These are phyloP conservation scores for Aspergillus sparsus DNA, from an alignment of 495 filamentous ascomycete genomes.

Conservation along the genomic window DNA sequence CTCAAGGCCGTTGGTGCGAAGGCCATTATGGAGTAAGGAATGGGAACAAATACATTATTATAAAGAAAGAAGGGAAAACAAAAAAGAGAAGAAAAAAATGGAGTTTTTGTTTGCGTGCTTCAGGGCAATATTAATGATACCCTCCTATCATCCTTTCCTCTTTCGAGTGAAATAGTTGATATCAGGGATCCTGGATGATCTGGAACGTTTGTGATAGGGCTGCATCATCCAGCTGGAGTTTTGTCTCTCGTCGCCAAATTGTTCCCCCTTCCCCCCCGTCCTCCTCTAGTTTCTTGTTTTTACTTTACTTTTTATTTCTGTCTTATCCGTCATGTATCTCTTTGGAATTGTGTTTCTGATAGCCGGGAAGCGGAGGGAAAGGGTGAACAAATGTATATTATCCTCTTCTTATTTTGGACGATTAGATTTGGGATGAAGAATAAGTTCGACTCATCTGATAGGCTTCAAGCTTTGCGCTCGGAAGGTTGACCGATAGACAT, in stretches of 20 bases:
- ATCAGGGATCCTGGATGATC: conserved; percentile 6
- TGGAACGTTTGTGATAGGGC: conserved; percentile 20
- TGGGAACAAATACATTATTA: too few species aligned
- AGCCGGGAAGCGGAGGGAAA: conserved; percentile 26
- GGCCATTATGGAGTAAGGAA: conserved; percentile 79
- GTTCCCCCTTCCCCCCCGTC: conserved; percentile 18
- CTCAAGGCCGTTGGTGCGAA: conserved; percentile 90
- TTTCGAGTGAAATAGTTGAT: neutral
- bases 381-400: conserved; percentile 48
- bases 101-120: conserved; percentile 8
- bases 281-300: conserved; percentile 24
- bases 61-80: neutral
- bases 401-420: conserved; percentile 41
- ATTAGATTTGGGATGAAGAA: conserved; percentile 29
- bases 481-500: neutral
- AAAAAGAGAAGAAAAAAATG: conserved; percentile 18
- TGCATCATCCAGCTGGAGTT: conserved; percentile 33
- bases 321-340: conserved; percentile 28
- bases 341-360: conserved; percentile 22
- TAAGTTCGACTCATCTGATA: neutral
- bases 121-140: conserved; percentile 14
- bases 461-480: neutral
- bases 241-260: conserved; percentile 20
- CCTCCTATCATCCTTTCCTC: conserved; percentile 6
- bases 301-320: conserved; percentile 24